Conservation (phyloP, 2,329 filamentous ascomycete species). For the Microascus cirrosus region DNA sequence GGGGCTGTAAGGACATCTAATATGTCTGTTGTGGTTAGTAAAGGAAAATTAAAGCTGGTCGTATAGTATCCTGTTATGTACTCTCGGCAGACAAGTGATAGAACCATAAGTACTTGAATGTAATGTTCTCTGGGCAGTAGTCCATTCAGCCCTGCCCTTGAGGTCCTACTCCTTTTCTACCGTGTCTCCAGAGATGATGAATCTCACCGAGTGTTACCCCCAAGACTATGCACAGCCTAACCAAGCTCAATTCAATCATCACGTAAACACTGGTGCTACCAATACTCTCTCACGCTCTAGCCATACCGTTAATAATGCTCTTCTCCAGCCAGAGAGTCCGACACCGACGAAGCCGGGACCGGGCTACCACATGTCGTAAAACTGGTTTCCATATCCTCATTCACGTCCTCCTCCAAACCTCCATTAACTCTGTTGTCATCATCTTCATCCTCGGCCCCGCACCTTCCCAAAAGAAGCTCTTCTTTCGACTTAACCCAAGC, state of each 20-base stretch:
- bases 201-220: too few species aligned
- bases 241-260: too few species aligned
- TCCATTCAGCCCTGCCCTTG: too few species aligned
- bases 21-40: background rate
- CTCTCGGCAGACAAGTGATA: too few species aligned
- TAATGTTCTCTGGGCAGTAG: too few species aligned
- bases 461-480: background rate
- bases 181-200: too few species aligned
- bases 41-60: background rate
- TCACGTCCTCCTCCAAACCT: background rate
- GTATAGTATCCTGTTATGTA: background rate
- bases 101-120: too few species aligned
- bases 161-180: too few species aligned
- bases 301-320: background rate
- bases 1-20: background rate
- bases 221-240: too few species aligned
- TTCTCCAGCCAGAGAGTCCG: background rate
- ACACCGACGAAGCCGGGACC: background rate
- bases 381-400: background rate
- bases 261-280: background rate
- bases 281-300: background rate
- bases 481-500: conserved; percentile 1
- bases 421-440: background rate
- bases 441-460: background rate
- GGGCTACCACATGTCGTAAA: background rate